Evolutionary conservation across 2,329 filamentous ascomycete species (phyloP), one percentile per base, ranked within the genome.

Genomic region (Trichoderma atroviride): DNA sequence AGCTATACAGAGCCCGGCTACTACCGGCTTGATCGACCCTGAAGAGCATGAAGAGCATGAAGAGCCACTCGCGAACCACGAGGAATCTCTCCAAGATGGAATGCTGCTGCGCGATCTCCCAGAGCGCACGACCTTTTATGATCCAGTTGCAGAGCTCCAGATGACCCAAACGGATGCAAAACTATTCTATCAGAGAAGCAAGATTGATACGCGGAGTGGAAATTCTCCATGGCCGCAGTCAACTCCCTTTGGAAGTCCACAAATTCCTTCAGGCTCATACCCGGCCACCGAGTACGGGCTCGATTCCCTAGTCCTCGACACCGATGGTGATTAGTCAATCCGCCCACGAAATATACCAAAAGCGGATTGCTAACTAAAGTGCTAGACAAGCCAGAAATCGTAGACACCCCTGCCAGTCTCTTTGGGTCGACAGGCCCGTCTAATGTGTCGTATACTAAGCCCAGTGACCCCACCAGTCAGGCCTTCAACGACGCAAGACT

Each of bases 111-210:
- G 88, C 71, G 88, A 91, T 76, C 77, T 88, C 64, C 88, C 87
- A 40, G 85, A 85, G 71, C 91, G 90, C 78, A 97, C 94, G 10
- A 92, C 94, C 24, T 96, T 94, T 78, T 97, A 97, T 81, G 94
- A 97, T 80, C 93, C 95, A 76, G 91, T 95, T 64, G 92, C 93
- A 65, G 96, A 99, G 81, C 96, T 96, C 76, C 92, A 95, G 76
- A 92, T 97, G 89, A 96, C 91, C 76, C 94, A 97, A 79, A 91
- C 92, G 31, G 96, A 99, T 78, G 93, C 95, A 70, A 98, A 97
- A 80, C 87, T 97, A 72, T 97, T 98, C 82, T 99, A 97, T 79
- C 95, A 97, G 81, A 87, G 92, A 73, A 94, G 93, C 80, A 92
- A 94, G 79, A 83, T 90, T 69, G 91, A 91, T 71, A 68, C 76